These are phyloP conservation scores for Torulaspora microellipsoides DNA, from an alignment of 805 yeast genomes.

Conservation along the genomic window DNA sequence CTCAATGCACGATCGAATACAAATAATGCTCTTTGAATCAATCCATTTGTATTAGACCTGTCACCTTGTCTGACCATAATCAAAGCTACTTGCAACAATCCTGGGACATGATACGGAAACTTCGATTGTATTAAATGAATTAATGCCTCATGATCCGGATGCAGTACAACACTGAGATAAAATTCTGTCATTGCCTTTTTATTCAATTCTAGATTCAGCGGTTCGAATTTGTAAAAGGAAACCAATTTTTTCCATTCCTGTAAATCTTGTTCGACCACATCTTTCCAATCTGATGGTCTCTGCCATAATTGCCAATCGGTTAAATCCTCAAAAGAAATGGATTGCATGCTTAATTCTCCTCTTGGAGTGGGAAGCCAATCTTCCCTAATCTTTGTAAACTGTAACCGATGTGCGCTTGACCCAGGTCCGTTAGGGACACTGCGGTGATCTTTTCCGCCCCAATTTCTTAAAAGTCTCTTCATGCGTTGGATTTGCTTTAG, in stretches of 20 bases:
- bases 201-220: conserved; percentile 35
- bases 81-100: conserved; percentile 73
- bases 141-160: conserved; percentile 76
- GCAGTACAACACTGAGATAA: conserved; percentile 59
- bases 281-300: conserved; percentile 46
- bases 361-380: conserved; percentile 73
- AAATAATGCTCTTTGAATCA: conserved; percentile 72
- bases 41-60: conserved; percentile 59
- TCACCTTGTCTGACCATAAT: conserved; percentile 75
- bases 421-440: conserved; percentile 60
- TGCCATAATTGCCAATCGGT: conserved; percentile 36
- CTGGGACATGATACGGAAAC: conserved; percentile 71
- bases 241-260: conserved; percentile 40
- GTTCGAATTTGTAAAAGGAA: conserved; percentile 51
- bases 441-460: conserved; percentile 79
- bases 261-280: conserved; percentile 42
- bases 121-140: conserved; percentile 49
- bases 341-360: conserved; percentile 59
- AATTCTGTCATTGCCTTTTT: conserved; percentile 42
- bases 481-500: conserved; percentile 54
- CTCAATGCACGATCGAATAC: conserved; percentile 73
- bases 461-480: conserved; percentile 58
- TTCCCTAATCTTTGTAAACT: conserved; percentile 67
- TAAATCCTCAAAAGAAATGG: conserved; percentile 40
- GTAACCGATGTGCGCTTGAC: conserved; percentile 54